These are phyloP conservation scores for Paramecium bursaria DNA, from an alignment of 73 alveolate genomes.

Conservation along the genomic window DNA sequence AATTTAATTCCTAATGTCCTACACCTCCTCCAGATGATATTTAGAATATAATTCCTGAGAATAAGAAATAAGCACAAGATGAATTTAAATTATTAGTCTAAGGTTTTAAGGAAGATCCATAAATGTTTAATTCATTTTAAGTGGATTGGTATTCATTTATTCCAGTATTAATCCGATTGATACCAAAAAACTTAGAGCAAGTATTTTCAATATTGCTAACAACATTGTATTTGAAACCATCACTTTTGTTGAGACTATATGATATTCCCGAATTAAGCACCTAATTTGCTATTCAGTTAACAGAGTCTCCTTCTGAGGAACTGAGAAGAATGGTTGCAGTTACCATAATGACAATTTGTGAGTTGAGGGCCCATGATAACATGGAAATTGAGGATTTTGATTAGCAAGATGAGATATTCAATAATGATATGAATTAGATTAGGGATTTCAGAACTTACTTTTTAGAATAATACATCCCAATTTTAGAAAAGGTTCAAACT, in stretches of 20 bases:
- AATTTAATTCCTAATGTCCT: too few relatives aligned
- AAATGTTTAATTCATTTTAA: too few relatives aligned
- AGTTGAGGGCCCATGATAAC: background rate
- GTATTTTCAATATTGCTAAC: background rate
- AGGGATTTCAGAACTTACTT: too few relatives aligned
- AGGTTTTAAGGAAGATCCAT: too few relatives aligned
- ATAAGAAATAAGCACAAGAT: too few relatives aligned
- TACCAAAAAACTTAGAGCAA: too few relatives aligned
- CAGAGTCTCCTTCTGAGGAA: slow-evolving; percentile 50
- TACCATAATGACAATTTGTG: background rate
- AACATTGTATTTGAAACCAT: background rate
- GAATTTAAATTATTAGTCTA: too few relatives aligned
- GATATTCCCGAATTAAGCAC: background rate
- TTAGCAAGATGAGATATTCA: background rate
- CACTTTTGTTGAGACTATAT: background rate
- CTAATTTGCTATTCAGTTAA: background rate
- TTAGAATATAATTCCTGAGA: too few relatives aligned
- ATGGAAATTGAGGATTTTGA: slow-evolving; percentile 12
- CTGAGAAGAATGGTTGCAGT: slow-evolving; percentile 4
- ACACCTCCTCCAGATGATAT: too few relatives aligned
- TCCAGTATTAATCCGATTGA: too few relatives aligned
- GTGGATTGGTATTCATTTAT: too few relatives aligned
- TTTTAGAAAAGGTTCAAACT: background rate
- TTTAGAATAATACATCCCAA: background rate
- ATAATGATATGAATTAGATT: background rate